phyloP scores from a whole-genome alignment of 176 grass and related monocot genomes.

The Cenchrus americanus region DNA sequence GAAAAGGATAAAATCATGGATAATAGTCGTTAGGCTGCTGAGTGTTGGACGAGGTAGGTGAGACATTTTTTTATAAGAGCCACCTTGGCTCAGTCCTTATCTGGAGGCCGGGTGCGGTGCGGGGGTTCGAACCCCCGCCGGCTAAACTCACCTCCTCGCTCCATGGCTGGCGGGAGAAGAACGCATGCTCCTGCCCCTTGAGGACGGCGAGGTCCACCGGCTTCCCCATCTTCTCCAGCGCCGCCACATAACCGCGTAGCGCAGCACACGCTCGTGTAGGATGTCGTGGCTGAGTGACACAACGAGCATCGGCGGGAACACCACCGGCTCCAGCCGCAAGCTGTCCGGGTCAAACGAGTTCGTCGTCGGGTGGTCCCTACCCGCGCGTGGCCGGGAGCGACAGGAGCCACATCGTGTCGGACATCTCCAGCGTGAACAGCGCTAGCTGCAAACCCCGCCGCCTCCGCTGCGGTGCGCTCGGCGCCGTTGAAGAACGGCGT shows the following conservation, averaged over 20 bases:
- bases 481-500: slow-evolving; percentile 59
- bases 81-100: too few species aligned
- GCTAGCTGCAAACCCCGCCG: not conserved
- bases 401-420: slow-evolving; percentile 67
- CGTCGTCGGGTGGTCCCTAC: slow-evolving; percentile 53
- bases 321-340: slow-evolving; percentile 21
- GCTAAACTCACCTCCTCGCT: slow-evolving; percentile 28
- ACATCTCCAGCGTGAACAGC: slow-evolving; percentile 40
- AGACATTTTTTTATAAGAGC: too few species aligned
- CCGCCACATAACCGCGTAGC: slow-evolving; percentile 54
- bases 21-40: too few species aligned
- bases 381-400: slow-evolving; percentile 51
- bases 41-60: too few species aligned
- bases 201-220: slow-evolving; percentile 51
- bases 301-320: slow-evolving; percentile 52
- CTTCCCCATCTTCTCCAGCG: slow-evolving; percentile 54
- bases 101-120: too few species aligned
- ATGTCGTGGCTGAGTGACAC: slow-evolving; percentile 61
- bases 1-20: too few species aligned
- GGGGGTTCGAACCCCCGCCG: too few species aligned
- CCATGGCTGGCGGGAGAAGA: slow-evolving; percentile 50
- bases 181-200: slow-evolving; percentile 51
- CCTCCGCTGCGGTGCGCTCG: slow-evolving; percentile 45
- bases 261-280: slow-evolving; percentile 46
- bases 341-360: slow-evolving; percentile 68